Conservation (phyloP, 176 grass and related monocot genomes). For the Eleusine indica region DNA sequence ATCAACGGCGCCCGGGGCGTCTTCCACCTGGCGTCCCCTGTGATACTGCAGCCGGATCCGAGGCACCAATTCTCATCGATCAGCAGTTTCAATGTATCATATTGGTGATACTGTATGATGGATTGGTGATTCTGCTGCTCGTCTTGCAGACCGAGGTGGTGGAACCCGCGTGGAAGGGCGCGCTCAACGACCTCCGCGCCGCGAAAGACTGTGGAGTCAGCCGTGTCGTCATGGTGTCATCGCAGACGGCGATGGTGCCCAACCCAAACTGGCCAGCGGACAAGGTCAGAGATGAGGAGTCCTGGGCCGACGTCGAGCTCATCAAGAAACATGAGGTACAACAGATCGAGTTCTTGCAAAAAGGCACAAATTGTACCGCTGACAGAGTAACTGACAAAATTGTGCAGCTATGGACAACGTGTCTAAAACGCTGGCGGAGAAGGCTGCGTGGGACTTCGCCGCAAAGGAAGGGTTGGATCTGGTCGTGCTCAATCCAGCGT, state of each 20-base stretch:
- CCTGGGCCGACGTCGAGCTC: conserved; percentile 60
- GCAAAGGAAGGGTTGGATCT: conserved; percentile 44
- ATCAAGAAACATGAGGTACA: conserved; percentile 58
- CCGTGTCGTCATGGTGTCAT: conserved; percentile 57
- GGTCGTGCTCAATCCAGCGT: conserved; percentile 54
- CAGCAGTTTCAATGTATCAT: neutral
- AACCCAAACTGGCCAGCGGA: conserved; percentile 54
- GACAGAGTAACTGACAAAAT: too few relatives aligned
- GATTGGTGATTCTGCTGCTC: neutral
- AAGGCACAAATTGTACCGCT: neutral
- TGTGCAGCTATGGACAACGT: conserved; percentile 54
- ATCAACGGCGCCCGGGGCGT: conserved; percentile 52
- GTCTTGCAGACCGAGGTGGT: conserved; percentile 48
- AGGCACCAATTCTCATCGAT: neutral
- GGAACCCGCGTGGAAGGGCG: conserved; percentile 55
- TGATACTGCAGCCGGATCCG: neutral
- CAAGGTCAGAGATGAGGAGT: conserved; percentile 46
- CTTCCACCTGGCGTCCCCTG: conserved; percentile 72
- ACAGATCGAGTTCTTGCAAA: neutral
- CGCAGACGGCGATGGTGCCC: conserved; percentile 44
- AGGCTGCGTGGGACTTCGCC: conserved; percentile 61
- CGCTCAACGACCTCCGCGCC: conserved; percentile 64
- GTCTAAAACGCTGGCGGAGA: conserved; percentile 70
- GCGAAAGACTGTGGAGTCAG: conserved; percentile 33
- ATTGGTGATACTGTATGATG: neutral